These are phyloP conservation scores for Ambrosia hybrid DNA, from an alignment of 140 eudicot genomes.

Conservation along the genomic window DNA sequence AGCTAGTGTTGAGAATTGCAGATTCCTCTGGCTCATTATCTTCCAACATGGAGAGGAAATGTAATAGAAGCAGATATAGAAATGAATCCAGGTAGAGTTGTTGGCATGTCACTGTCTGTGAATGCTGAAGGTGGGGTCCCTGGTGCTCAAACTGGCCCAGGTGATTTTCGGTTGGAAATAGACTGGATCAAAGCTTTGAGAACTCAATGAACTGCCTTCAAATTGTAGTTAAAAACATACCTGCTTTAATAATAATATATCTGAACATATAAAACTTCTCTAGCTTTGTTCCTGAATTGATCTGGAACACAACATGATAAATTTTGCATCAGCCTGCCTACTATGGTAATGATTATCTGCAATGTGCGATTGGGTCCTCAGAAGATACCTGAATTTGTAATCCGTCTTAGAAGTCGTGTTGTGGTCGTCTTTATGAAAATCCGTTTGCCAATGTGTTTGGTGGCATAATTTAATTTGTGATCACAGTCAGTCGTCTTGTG, in stretches of 20 bases:
- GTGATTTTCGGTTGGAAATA: constrained; percentile 77
- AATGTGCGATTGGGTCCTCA: too few species aligned
- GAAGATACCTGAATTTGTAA: too few species aligned
- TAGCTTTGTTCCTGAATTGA: background rate
- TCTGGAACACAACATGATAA: background rate
- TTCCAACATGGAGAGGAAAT: constrained; percentile 97
- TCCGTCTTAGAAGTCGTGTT: too few species aligned
- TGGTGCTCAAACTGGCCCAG: constrained; percentile 77
- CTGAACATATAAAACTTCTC: background rate
- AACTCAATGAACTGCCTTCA: constrained; percentile 31
- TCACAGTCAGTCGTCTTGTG: too few species aligned
- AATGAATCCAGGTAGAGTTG: constrained; percentile 82
- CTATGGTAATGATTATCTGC: too few species aligned
- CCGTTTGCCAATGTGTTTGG: too few species aligned
- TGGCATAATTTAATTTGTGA: too few species aligned
- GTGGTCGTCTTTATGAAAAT: too few species aligned
- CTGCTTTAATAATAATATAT: background rate
- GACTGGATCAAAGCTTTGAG: constrained; percentile 94
- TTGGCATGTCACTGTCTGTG: constrained; percentile 87
- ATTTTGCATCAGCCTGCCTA: too few species aligned
- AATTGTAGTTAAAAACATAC: constrained; percentile 3
- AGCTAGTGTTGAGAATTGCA: constrained; percentile 26
- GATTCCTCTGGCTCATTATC: constrained; percentile 86
- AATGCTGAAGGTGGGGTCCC: constrained; percentile 91
- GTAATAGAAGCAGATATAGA: constrained; percentile 79